These are phyloP conservation scores for Acacia concinna DNA, from an alignment of 331 rosid genomes.

Conservation along the genomic window DNA sequence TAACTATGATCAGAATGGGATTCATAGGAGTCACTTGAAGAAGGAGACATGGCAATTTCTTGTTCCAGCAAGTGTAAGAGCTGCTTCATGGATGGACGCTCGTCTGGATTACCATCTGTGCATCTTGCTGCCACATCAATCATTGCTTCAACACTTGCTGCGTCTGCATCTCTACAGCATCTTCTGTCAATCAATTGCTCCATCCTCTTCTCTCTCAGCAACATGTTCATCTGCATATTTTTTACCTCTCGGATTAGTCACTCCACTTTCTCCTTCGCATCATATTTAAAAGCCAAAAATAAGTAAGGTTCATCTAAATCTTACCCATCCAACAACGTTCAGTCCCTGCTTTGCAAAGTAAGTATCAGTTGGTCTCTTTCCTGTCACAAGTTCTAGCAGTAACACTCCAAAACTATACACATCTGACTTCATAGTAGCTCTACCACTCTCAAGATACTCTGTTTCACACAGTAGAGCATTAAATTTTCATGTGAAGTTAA, in stretches of 20 bases:
- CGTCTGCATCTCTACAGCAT: slow-evolving; percentile 76
- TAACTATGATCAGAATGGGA: slow-evolving; percentile 74
- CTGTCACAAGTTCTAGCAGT: slow-evolving; percentile 93
- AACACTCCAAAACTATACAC: slow-evolving; percentile 95
- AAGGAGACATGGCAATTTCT: slow-evolving; percentile 82
- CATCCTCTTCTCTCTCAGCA: slow-evolving; percentile 65
- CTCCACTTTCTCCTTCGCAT: neutral
- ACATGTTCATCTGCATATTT: slow-evolving; percentile 68
- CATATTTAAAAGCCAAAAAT: neutral
- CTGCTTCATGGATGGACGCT: slow-evolving; percentile 83
- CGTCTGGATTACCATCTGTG: slow-evolving; percentile 77
- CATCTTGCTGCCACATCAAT: slow-evolving; percentile 86
- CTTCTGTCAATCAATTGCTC: slow-evolving; percentile 71
- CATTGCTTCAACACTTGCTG: slow-evolving; percentile 67
- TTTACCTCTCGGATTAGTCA: neutral
- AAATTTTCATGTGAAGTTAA: neutral
- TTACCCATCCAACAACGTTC: slow-evolving; percentile 98
- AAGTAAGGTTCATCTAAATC: slow-evolving; percentile 1
- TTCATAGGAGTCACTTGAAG: slow-evolving; percentile 78
- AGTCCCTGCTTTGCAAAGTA: slow-evolving; percentile 79
- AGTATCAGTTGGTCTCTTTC: slow-evolving; percentile 97
- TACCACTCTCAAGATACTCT: slow-evolving; percentile 96
- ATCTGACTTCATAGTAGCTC: slow-evolving; percentile 93
- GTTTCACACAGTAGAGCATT: slow-evolving; percentile 8
- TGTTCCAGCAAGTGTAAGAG: slow-evolving; percentile 83